Base-by-base conservation (phyloP, 441 rosid genomes). In the Macaranga tanarius region DNA sequence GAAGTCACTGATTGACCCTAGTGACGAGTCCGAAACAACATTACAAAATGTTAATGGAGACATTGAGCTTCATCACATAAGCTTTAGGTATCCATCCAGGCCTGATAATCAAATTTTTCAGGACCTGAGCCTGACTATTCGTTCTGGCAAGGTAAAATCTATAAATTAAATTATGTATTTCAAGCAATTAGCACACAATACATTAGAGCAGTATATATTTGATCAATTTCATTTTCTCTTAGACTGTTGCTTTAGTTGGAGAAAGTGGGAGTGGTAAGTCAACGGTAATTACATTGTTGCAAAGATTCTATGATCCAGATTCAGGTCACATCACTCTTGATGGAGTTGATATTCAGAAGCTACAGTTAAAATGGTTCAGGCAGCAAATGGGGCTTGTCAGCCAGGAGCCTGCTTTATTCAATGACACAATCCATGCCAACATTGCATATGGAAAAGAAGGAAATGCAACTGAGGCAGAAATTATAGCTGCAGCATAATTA, bases 241-340 rank as follows among this genome's bases (percentile, higher is more conserved):
- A 91, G 98, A 87, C 89, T 20, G 87, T 90, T 70, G 97, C 97
- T 73, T 67, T 91, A 68, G 97, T 93, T 28, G 98, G 96, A 70
- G 98, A 93, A 70, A 93, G 97, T 51, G 95, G 97, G 47, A 75
- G 92, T 7, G 92, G 94, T 7, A 91, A 90, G 73, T 93, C 96
- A 5, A 93, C 92, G 0, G 87, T 88, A 13, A 85, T 85, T 22
- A 76, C 96, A 0, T 72, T 87, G 77, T 38, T 91, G 74, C 94
- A 93, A 75, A 86, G 98, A 72, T 93, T 89, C 73, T 90, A 90
- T 51, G 89, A 91, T 71, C 89, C 91, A 19, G 87, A 90, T 67
- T 85, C 93, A 0, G 98, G 98, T 15, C 75, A 71, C 19, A 87
- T 90, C 65, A 81, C 84, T 51, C 83, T 92, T 16, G 98, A 92